Percentiles rank a stretch among this genome's conserved stretches.
phyloP scores from a whole-genome alignment of 371 early-diverging fungal species.

The Mucor mucedo region DNA sequence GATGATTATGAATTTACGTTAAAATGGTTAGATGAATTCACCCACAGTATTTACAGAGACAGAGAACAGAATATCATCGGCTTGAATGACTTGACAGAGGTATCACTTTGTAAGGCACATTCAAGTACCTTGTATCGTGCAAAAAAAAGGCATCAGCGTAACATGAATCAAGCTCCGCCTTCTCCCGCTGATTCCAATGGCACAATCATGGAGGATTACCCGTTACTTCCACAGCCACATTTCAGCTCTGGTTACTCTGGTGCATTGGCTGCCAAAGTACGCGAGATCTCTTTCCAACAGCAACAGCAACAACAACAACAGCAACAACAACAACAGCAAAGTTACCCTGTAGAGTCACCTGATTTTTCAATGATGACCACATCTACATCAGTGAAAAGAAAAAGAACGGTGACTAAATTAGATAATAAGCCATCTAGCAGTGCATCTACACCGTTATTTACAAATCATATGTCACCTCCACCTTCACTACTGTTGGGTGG shows the following conservation, averaged over 20 bases:
- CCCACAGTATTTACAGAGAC: conserved; percentile 47
- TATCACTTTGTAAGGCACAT: conserved; percentile 60
- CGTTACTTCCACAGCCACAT: conserved; percentile 13
- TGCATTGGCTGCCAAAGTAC: conserved; percentile 45
- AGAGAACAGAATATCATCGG: conserved; percentile 36
- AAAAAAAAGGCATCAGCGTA: conserved; percentile 50
- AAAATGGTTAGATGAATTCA: conserved; percentile 50
- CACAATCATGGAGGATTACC: conserved; percentile 21
- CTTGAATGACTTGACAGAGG: conserved; percentile 41
- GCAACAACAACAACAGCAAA: not conserved
- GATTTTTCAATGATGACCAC: conserved; percentile 39
- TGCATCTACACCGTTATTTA: conserved; percentile 43
- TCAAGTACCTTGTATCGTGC: conserved; percentile 56
- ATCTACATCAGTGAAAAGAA: conserved; percentile 44
- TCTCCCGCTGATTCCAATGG: conserved; percentile 52
- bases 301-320: not conserved
- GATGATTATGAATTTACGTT: conserved; percentile 56
- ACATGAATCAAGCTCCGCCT: conserved; percentile 43
- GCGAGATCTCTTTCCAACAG: conserved; percentile 33
- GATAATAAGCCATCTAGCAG: conserved; percentile 29
- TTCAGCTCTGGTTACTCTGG: conserved; percentile 22
- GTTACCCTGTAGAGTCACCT: conserved; percentile 24
- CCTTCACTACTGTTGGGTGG: conserved; percentile 15
- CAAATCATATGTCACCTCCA: too few relatives aligned
- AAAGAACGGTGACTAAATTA: conserved; percentile 21